Conservation (phyloP, 257 asterid genomes). For the Nicotiana tomentosiformis region DNA sequence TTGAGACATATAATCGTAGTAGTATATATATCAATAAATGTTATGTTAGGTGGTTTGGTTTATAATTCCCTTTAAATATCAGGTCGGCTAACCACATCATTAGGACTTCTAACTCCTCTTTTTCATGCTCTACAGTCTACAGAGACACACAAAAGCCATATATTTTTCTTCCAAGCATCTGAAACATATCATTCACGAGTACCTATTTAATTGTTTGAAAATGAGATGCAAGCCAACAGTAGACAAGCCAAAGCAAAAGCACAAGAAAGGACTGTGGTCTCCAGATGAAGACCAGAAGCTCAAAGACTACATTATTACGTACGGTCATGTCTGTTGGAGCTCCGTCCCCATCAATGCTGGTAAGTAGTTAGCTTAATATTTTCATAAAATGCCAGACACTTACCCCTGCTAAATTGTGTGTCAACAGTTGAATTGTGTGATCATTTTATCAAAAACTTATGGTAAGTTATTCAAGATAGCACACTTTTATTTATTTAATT, state of each 20-base stretch:
- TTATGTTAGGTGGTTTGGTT: neutral
- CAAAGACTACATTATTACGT: constrained; percentile 36
- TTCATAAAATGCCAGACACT: neutral
- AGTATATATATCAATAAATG: neutral
- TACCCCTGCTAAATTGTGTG: constrained; percentile 17
- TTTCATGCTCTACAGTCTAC: neutral
- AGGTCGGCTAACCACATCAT: constrained; percentile 12
- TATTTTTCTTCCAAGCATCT: neutral
- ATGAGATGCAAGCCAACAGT: constrained; percentile 34
- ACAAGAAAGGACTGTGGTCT: constrained; percentile 77
- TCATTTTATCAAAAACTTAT: neutral
- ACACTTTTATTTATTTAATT: neutral
- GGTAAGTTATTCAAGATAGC: neutral
- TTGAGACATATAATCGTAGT: no score
- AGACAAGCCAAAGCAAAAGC: constrained; percentile 43
- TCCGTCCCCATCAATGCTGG: constrained; percentile 78
- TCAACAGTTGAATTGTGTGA: neutral
- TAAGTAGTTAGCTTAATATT: constrained; percentile 7
- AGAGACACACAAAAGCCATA: neutral
- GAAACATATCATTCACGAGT: no score
- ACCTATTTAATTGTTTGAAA: neutral
- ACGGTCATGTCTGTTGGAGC: constrained; percentile 82
- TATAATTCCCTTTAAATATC: constrained; percentile 25
- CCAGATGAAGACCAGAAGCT: constrained; percentile 89
- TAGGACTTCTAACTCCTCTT: constrained; percentile 4